phyloP scores from a whole-genome alignment of 2,329 filamentous ascomycete species.

The Gyromitra esculenta region DNA sequence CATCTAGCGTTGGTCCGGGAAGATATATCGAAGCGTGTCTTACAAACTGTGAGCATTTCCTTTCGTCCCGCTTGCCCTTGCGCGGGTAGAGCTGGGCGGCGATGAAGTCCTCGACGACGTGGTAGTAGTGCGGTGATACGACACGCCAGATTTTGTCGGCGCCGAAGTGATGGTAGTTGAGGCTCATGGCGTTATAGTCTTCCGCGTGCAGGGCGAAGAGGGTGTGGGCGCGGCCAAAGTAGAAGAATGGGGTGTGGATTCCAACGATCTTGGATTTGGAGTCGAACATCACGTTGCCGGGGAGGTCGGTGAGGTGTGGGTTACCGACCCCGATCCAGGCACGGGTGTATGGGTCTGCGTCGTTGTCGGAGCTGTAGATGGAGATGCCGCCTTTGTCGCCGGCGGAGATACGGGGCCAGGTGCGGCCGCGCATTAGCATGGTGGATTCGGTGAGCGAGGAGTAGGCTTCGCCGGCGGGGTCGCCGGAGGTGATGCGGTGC shows the following conservation, averaged over 20 bases:
- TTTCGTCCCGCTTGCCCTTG: background rate
- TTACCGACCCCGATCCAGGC: conserved; percentile 49
- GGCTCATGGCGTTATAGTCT: conserved; percentile 53
- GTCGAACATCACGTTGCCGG: conserved; percentile 51
- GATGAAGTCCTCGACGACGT: conserved; percentile 50
- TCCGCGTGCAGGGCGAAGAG: conserved; percentile 54
- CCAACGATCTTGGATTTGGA: conserved; percentile 47
- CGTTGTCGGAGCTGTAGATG: conserved; percentile 54
- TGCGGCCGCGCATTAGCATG: conserved; percentile 47
- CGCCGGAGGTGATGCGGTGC: conserved; percentile 11
- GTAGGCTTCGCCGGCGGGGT: conserved; percentile 12
- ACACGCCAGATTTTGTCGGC: conserved; percentile 55
- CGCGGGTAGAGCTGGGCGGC: background rate
- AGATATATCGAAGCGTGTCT: conserved; percentile 52
- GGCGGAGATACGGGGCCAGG: conserved; percentile 43
- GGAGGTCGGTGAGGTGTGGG: conserved; percentile 40
- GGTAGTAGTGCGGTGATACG: conserved; percentile 47
- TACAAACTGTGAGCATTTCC: conserved; percentile 52
- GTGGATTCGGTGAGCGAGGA: conserved; percentile 36
- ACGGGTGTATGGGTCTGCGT: conserved; percentile 46
- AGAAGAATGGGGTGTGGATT: conserved; percentile 55
- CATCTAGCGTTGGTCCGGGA: conserved; percentile 40
- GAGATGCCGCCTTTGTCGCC: conserved; percentile 47
- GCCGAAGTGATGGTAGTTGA: conserved; percentile 54
- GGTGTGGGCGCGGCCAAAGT: conserved; percentile 52